Evolutionary conservation across 2,329 filamentous ascomycete species (phyloP), one percentile per base, ranked within the genome.

Genomic region (Phyllosticta capitalensis): DNA sequence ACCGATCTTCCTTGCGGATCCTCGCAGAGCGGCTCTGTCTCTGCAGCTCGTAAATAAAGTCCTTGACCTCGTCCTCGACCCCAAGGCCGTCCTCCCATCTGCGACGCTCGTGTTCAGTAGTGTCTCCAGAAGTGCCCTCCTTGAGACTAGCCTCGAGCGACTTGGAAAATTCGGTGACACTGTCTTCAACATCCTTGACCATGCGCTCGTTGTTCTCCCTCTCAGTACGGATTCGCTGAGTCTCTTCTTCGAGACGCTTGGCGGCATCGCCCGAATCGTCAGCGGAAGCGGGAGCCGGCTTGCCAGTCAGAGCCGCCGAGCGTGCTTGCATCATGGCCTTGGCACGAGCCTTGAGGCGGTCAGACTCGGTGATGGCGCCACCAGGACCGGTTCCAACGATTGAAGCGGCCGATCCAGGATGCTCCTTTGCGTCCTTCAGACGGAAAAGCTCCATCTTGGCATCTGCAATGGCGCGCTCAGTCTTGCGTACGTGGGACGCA

Each of bases 261-360:
- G 91, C 86, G 3, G 89, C 90, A 64, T 89, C 89, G 24, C 82
- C 81, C 63, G 92, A 87, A 64, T 95, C 89, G 62, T 86, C 82
- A 52, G 77, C 78, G 1, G 78, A 73, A 45, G 89, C 85, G 53
- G 85, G 79, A 51, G 87, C 77, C 69, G 92, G 91, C 73, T 87
- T 90, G 60, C 94, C 94, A 21, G 91, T 90, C 63, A 99, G 77
- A 19, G 94, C 92, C 59, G 94, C 94, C 65, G 94, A 92, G 61
- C 94, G 88, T 68, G 96, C 92, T 76, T 97, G 92, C 94, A 99
- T 99, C 85, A 96, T 95, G 48, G 92, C 92, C 76, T 92, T 95
- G 30, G 94, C 92, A 65, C 92, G 85, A 38, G 94, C 94, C 78
- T 96, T 97, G 65, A 97, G 83, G 58, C 92, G 85, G 74, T 99